phyloP scores from a whole-genome alignment of 2,329 filamentous ascomycete species.

The Sporothrix brasiliensis region DNA sequence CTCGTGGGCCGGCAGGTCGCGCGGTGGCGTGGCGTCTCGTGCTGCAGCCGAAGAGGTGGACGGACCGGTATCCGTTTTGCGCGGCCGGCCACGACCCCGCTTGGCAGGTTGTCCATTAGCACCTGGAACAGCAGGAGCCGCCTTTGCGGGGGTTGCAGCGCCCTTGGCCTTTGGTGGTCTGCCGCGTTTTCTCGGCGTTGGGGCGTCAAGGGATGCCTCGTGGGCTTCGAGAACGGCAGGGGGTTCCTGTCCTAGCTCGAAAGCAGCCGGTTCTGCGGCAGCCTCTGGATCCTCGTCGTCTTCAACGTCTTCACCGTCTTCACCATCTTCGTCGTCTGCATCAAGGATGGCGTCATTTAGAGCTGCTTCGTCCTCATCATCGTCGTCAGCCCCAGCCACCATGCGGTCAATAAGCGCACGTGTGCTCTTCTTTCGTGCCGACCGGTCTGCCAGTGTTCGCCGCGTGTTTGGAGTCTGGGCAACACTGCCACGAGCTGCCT shows the following conservation, averaged over 20 bases:
- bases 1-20: constrained; percentile 82
- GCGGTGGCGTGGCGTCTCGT: constrained; percentile 69
- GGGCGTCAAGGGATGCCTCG: constrained; percentile 38
- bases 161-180: constrained; percentile 33
- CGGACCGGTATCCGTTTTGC: constrained; percentile 42
- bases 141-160: constrained; percentile 27
- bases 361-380: constrained; percentile 71
- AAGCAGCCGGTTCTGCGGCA: constrained; percentile 45
- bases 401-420: constrained; percentile 73
- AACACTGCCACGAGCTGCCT: constrained; percentile 34
- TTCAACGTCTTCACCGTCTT: constrained; percentile 35
- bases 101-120: constrained; percentile 45
- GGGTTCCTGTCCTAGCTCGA: constrained; percentile 15
- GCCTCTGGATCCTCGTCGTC: constrained; percentile 48
- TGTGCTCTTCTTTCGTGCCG: constrained; percentile 83
- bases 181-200: constrained; percentile 50
- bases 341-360: constrained; percentile 70
- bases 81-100: constrained; percentile 34
- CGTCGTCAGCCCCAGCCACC: constrained; percentile 63
- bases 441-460: constrained; percentile 75
- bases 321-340: constrained; percentile 44
- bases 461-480: constrained; percentile 60
- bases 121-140: constrained; percentile 39
- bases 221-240: constrained; percentile 38
- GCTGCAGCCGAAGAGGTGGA: constrained; percentile 35